Evolutionary conservation across 1,284 basidiomycete genomes (phyloP).

Genomic region (Lignosus rhinocerotis): DNA sequence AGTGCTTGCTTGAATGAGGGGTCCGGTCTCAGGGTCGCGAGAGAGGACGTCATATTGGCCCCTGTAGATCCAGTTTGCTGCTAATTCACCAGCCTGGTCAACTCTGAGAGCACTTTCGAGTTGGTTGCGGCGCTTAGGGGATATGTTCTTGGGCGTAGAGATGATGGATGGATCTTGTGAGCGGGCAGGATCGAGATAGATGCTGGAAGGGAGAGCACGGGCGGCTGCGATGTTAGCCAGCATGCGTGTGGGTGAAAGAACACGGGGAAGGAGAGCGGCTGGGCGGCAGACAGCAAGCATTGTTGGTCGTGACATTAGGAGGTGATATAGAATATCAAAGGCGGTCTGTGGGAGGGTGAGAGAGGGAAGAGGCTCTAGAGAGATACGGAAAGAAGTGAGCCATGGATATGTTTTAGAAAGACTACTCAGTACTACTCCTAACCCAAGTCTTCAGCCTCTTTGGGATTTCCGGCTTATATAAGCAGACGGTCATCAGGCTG

Average conservation of each 20-base stretch:
- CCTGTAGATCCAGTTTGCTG: slow-evolving; percentile 91
- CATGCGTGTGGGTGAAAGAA: slow-evolving; percentile 7
- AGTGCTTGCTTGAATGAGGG: slow-evolving; percentile 71
- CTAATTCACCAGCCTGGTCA: slow-evolving; percentile 91
- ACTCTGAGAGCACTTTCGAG: slow-evolving; percentile 76
- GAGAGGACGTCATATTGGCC: slow-evolving; percentile 79
- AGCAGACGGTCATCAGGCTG: not conserved
- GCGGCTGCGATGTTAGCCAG: slow-evolving; percentile 9
- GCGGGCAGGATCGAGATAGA: slow-evolving; percentile 38
- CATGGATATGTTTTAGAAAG: not conserved
- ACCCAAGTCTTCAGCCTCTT: not conserved
- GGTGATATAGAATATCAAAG: not conserved
- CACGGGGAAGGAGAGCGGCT: not conserved
- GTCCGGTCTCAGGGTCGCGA: slow-evolving; percentile 58
- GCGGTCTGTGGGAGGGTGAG: not conserved
- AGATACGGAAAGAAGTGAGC: not conserved
- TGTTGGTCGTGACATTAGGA: not conserved
- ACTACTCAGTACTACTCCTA: not conserved
- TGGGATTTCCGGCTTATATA: not conserved
- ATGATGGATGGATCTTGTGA: slow-evolving; percentile 40
- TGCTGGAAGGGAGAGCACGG: slow-evolving; percentile 27
- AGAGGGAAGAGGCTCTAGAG: too few species aligned
- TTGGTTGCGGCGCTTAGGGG: slow-evolving; percentile 45
- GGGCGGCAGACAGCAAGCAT: not conserved
- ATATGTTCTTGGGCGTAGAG: slow-evolving; percentile 50